A percentile compares a stretch with the other conserved stretches of the same genome.
These are phyloP conservation scores for Physcia stellaris DNA, from an alignment of 495 filamentous ascomycete species.

Conservation along the genomic window DNA sequence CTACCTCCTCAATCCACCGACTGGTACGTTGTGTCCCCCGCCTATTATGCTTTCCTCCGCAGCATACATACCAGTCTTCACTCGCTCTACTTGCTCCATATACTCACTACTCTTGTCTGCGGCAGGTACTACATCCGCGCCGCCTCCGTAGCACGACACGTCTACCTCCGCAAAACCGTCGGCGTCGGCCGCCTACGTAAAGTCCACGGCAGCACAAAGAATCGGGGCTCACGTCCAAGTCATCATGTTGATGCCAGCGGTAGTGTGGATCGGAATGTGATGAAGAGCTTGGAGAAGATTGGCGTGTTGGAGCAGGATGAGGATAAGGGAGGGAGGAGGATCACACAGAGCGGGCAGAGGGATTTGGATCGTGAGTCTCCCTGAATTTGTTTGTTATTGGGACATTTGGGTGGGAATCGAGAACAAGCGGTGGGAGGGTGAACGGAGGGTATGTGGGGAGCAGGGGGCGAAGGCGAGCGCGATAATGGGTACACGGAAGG, in stretches of 20 bases:
- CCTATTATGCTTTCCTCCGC: constrained; percentile 6
- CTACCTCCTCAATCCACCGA: constrained; percentile 92
- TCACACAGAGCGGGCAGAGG: constrained; percentile 92
- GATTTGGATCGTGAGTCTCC: constrained; percentile 75
- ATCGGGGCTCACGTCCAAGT: constrained; percentile 80
- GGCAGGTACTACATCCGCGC: constrained; percentile 89
- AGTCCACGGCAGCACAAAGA: constrained; percentile 90
- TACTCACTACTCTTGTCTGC: constrained; percentile 1
- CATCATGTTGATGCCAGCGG: constrained; percentile 95
- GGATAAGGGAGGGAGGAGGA: constrained; percentile 92
- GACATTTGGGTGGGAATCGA: background rate
- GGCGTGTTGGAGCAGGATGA: constrained; percentile 91
- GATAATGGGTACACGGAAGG: too few relatives aligned
- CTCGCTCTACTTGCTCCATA: constrained; percentile 1
- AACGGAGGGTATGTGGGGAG: too few relatives aligned
- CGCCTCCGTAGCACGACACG: constrained; percentile 87
- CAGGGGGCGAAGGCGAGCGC: too few relatives aligned
- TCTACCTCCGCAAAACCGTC: constrained; percentile 98
- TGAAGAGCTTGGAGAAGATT: constrained; percentile 97
- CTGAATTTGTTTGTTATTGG: background rate
- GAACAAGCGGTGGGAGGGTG: background rate
- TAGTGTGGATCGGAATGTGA: constrained; percentile 86
- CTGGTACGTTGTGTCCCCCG: constrained; percentile 41
- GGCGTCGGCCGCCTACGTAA: constrained; percentile 88
- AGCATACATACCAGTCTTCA: background rate